Evolutionary conservation across 2,329 filamentous ascomycete genomes (phyloP).

Genomic region (Fusarium incarnatum): DNA sequence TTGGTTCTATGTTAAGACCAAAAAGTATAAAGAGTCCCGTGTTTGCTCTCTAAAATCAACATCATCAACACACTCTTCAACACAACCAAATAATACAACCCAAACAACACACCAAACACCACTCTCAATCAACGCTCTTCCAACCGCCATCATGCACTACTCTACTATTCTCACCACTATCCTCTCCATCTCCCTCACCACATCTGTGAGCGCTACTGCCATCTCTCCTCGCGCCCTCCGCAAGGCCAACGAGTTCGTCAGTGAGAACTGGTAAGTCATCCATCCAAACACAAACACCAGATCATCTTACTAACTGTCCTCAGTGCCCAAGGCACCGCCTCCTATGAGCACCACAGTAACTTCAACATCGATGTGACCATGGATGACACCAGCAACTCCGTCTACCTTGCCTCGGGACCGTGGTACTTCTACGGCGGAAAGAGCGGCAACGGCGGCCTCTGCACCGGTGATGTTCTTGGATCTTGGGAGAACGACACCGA

Average conservation of each 20-base stretch:
- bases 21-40: background rate
- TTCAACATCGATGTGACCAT: slow-evolving; percentile 16
- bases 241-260: slow-evolving; percentile 11
- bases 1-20: background rate
- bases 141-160: slow-evolving; percentile 2
- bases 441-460: background rate
- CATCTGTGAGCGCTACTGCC: background rate
- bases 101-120: background rate
- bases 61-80: background rate
- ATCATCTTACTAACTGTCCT: background rate
- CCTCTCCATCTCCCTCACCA: slow-evolving; percentile 1
- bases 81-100: background rate
- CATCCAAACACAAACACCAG: background rate
- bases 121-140: background rate
- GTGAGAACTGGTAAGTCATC: slow-evolving; percentile 2
- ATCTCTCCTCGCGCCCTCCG: background rate
- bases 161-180: background rate
- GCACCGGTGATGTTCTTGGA: slow-evolving; percentile 2
- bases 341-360: slow-evolving; percentile 11
- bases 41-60: background rate
- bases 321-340: slow-evolving; percentile 8
- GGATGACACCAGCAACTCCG: slow-evolving; percentile 19
- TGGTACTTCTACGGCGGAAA: slow-evolving; percentile 16
- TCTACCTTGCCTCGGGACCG: slow-evolving; percentile 13
- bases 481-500: slow-evolving; percentile 9